Percentiles rank a stretch among this genome's conserved stretches.
phyloP scores from a whole-genome alignment of 192 early-diverging fungal species.

The Backusella psychrophila region DNA sequence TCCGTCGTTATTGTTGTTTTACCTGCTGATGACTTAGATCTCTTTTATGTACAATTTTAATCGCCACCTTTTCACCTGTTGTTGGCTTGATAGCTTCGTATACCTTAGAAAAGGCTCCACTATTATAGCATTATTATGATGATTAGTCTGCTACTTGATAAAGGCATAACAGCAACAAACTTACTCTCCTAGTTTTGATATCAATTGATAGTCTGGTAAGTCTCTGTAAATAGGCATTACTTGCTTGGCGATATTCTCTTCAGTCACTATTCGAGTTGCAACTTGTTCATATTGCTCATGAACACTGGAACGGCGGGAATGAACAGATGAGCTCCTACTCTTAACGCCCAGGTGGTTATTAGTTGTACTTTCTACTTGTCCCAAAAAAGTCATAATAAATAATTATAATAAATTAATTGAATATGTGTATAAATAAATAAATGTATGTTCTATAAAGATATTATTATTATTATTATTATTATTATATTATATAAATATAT shows the following conservation, averaged over 20 bases:
- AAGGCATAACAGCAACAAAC: constrained; percentile 26
- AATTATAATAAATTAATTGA: neutral
- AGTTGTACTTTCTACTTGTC: neutral
- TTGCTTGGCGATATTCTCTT: constrained; percentile 19
- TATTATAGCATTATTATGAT: constrained; percentile 23
- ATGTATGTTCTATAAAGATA: neutral
- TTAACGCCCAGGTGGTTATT: neutral
- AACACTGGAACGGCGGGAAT: constrained; percentile 1
- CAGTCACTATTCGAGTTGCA: neutral
- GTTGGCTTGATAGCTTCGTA: constrained; percentile 65
- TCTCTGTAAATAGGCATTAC: constrained; percentile 48
- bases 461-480: neutral
- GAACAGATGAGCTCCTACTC: neutral
- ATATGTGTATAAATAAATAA: neutral
- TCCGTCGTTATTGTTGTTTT: neutral
- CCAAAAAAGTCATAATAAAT: constrained; percentile 1
- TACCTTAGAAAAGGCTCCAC: constrained; percentile 84
- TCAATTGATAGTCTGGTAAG: constrained; percentile 51
- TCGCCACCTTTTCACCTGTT: constrained; percentile 69
- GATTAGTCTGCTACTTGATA: neutral
- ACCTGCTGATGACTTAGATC: constrained; percentile 75
- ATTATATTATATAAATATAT: neutral
- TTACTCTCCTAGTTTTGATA: constrained; percentile 71
- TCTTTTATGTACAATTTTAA: constrained; percentile 81
- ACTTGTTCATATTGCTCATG: neutral